Conservation (phyloP, 2,329 filamentous ascomycete genomes). For the Huntiella moniliformis region DNA sequence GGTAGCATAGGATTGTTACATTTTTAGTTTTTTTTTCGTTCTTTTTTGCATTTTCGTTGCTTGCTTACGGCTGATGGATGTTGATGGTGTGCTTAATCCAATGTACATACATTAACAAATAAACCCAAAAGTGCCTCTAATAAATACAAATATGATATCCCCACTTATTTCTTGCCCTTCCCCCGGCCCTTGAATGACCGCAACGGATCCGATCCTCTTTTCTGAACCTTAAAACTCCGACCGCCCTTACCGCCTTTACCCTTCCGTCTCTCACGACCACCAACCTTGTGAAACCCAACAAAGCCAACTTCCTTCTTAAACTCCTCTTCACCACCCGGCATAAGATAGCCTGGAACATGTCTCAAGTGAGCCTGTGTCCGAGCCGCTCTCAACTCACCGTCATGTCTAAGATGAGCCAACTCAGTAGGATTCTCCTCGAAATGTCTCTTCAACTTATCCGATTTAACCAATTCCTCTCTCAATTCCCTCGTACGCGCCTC, state of each 20-base stretch:
- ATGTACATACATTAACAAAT: too few species aligned
- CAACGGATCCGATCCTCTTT: constrained; percentile 49
- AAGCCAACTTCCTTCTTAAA: constrained; percentile 42
- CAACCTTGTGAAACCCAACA: constrained; percentile 41
- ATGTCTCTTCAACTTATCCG: constrained; percentile 82
- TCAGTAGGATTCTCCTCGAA: constrained; percentile 95
- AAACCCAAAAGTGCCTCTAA: too few species aligned
- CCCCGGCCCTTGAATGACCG: constrained; percentile 63
- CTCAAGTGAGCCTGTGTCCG: constrained; percentile 76
- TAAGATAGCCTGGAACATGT: constrained; percentile 82
- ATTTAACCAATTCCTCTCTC: constrained; percentile 75
- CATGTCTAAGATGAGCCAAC: constrained; percentile 70
- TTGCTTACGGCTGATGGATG: too few species aligned
- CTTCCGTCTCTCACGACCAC: constrained; percentile 29
- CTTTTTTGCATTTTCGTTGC: too few species aligned
- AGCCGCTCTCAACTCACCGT: constrained; percentile 69
- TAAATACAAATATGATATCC: too few species aligned
- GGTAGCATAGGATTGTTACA: too few species aligned
- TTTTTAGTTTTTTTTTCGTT: too few species aligned
- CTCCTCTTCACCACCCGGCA: constrained; percentile 58
- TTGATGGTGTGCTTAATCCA: too few species aligned
- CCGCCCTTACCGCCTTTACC: constrained; percentile 20
- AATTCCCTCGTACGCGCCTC: constrained; percentile 81
- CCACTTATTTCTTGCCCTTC: not conserved
- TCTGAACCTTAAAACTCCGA: constrained; percentile 27